Evolutionary conservation across 805 yeast genomes (phyloP).

Genomic region (Myxozyma neotropica): DNA sequence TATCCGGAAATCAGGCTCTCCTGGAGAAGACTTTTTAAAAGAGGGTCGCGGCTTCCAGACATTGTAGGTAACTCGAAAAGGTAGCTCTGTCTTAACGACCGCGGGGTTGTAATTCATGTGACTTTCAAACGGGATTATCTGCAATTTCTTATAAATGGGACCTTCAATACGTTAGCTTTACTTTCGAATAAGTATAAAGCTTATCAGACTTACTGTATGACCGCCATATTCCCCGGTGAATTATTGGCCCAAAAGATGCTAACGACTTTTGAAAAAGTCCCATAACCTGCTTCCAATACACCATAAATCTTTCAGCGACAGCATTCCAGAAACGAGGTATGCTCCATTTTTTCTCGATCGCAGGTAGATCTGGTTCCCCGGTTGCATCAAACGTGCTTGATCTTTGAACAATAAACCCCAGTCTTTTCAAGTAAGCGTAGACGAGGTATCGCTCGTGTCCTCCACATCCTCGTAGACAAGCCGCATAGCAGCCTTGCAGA

Average conservation of each 20-base stretch:
- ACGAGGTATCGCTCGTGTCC: conserved; percentile 62
- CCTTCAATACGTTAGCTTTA: conserved; percentile 1
- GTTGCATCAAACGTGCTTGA: conserved; percentile 26
- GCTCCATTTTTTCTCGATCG: not conserved
- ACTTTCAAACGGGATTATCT: conserved; percentile 36
- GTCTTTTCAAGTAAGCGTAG: conserved; percentile 71
- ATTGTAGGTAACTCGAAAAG: conserved; percentile 53
- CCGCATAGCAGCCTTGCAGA: conserved; percentile 64
- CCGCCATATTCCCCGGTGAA: conserved; percentile 22
- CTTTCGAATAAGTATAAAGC: not conserved
- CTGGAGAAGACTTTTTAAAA: conserved; percentile 70
- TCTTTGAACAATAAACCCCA: conserved; percentile 68
- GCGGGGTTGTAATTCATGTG: not conserved
- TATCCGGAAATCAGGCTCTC: conserved; percentile 73
- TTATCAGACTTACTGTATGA: conserved; percentile 22
- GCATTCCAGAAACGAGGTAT: not conserved
- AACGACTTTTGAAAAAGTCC: conserved; percentile 1
- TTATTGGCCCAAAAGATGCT: conserved; percentile 30
- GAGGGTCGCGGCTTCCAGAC: conserved; percentile 80
- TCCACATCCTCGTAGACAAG: conserved; percentile 48
- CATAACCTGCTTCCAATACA: not conserved
- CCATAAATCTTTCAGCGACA: not conserved
- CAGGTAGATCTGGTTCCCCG: conserved; percentile 9
- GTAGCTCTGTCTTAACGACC: conserved; percentile 20
- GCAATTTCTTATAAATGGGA: conserved; percentile 34